Conservation (phyloP, 1,284 basidiomycete genomes). For the Rhodofomes roseus region DNA sequence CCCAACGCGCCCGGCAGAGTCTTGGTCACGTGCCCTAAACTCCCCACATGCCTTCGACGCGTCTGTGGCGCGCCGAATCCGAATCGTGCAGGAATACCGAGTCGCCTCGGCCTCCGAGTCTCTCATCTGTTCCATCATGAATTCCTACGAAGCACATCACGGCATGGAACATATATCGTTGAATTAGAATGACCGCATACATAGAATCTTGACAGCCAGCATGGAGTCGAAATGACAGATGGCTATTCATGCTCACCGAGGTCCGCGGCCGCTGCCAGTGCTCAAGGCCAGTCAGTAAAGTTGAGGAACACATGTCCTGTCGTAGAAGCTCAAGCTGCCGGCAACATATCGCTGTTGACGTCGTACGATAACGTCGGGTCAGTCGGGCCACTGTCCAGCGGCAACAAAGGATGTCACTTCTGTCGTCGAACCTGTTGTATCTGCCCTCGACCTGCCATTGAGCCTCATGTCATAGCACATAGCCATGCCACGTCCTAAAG, state of each 20-base stretch:
- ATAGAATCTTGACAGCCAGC: background rate
- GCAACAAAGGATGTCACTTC: no score
- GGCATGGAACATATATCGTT: background rate
- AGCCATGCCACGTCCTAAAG: no score
- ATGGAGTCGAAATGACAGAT: background rate
- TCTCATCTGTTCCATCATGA: background rate
- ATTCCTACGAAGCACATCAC: background rate
- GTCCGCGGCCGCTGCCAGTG: background rate
- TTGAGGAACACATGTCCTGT: no score
- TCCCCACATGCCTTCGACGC: background rate
- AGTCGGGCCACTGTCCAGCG: no score
- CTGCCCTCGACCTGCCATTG: no score
- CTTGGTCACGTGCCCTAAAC: background rate
- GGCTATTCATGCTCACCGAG: background rate
- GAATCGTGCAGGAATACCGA: background rate
- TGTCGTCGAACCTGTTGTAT: no score
- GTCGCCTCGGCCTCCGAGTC: background rate
- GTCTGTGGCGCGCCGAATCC: background rate
- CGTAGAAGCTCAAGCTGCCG: no score
- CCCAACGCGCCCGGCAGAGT: background rate
- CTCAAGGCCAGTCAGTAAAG: background rate
- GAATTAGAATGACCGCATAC: background rate
- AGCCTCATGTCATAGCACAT: no score
- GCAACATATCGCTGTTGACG: no score
- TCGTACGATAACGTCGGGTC: no score